Base-by-base conservation (phyloP, 2,329 filamentous ascomycete species). In the Didymella segeticola region DNA sequence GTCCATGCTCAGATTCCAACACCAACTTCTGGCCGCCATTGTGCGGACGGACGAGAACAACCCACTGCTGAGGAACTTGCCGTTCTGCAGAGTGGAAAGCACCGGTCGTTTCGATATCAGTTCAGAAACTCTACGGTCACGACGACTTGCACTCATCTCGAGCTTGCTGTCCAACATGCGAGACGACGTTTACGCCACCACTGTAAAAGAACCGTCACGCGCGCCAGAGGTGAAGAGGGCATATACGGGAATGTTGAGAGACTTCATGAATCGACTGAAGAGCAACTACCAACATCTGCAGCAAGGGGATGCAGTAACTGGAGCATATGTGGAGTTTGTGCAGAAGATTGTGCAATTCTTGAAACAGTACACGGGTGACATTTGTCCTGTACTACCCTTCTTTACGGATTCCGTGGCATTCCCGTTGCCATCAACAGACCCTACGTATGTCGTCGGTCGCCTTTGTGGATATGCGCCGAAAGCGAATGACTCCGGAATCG, bases 251-350 rank as follows among this genome's bases (percentile, higher is more conserved):
- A 74, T 86, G 34, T 75, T 87, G 8, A 78, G 79, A 53, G 71
- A 76, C n/a, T 66, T 87, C 53, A 87, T 87, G 86, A 72, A 72
- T 7, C 75, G 81, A 1, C 87, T 88, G 84, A 86, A 83, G 64
- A 73, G 72, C 30, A 86, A 86, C 53, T 87, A 86, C 54, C 78
- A 81, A 52, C 82, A 85, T 54, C 73, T 86, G 11, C 61, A 70
- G 22, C 74, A 78, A 43, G 62, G 63, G 3, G 51, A 57, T 4
- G 61, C 64, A 5, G 76, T 78, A 4, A 79, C 79, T 42, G 82
- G 84, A 10, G 75, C 78, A 2, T 88, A 88, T 62, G 82, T 87
- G 6, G 77, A 80, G 9, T 87, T 88, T 63, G 84, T 87, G 5
- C 86, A 88, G 53, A 73, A 77, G 14, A 76, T 87, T 2, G 79